These are phyloP conservation scores for Tylopilus sp. DNA, from an alignment of 768 basidiomycete genomes.

Conservation along the genomic window DNA sequence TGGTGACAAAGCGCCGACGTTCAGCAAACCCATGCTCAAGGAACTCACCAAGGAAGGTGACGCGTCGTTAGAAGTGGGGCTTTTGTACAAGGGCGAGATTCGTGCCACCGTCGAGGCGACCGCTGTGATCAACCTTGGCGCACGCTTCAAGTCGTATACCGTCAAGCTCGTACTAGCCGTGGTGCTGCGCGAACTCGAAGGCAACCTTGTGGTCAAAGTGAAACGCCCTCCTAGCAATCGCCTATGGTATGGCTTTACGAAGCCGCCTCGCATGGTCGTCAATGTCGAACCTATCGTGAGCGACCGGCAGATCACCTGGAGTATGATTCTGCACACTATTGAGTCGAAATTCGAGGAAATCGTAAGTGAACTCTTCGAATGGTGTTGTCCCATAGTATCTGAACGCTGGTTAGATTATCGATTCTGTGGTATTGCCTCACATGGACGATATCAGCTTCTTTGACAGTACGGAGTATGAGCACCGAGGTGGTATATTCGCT, in stretches of 20 bases:
- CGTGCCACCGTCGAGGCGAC: constrained; percentile 88
- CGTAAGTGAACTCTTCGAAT: constrained; percentile 43
- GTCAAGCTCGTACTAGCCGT: constrained; percentile 89
- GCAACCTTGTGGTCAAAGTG: constrained; percentile 83
- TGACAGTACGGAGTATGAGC: constrained; percentile 59
- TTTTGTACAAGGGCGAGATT: constrained; percentile 83
- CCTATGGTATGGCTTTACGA: constrained; percentile 91
- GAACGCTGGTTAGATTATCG: constrained; percentile 75
- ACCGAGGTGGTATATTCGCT: constrained; percentile 87
- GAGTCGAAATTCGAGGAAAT: constrained; percentile 87
- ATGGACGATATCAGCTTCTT: constrained; percentile 99
- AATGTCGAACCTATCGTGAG: constrained; percentile 93
- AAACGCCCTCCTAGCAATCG: constrained; percentile 96
- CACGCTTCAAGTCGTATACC: constrained; percentile 82
- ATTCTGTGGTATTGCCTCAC: constrained; percentile 93
- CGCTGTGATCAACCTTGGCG: constrained; percentile 80
- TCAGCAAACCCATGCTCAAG: constrained; percentile 98
- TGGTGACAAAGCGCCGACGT: constrained; percentile 76
- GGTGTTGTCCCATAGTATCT: constrained; percentile 52
- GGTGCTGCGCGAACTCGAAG: constrained; percentile 85
- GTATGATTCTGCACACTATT: constrained; percentile 86
- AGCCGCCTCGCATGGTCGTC: constrained; percentile 82
- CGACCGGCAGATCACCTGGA: constrained; percentile 91
- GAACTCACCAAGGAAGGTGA: constrained; percentile 94
- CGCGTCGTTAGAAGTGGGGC: constrained; percentile 81